Evolutionary conservation across 441 rosid genomes (phyloP).

Genomic region (Melastoma candidum): DNA sequence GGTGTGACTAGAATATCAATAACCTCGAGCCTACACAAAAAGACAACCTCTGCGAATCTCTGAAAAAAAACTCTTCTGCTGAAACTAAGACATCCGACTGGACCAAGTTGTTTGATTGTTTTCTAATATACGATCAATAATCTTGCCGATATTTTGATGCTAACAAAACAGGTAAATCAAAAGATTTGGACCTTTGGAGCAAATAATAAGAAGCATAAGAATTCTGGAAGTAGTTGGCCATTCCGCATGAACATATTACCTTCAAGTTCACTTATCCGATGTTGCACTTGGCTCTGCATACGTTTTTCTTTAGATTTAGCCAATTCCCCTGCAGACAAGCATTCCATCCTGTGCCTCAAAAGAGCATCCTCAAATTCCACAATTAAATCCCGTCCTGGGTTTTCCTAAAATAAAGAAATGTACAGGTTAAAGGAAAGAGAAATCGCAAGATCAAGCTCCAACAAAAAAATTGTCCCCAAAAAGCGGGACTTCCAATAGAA

Average conservation of each 20-base stretch:
- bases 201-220: too few relatives aligned
- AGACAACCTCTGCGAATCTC: too few relatives aligned
- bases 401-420: slow-evolving; percentile 29
- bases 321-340: slow-evolving; percentile 48
- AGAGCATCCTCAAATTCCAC: slow-evolving; percentile 72
- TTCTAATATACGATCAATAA: too few relatives aligned
- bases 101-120: too few relatives aligned
- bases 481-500: neutral
- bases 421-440: neutral
- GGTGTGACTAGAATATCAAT: too few relatives aligned
- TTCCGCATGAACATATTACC: slow-evolving; percentile 27
- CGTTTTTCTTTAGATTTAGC: slow-evolving; percentile 41
- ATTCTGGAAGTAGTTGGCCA: neutral
- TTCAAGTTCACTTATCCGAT: slow-evolving; percentile 78
- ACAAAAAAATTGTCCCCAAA: slow-evolving; percentile 7
- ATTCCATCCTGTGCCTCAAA: slow-evolving; percentile 43
- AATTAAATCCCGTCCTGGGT: slow-evolving; percentile 50
- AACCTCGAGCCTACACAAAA: too few relatives aligned
- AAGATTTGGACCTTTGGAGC: too few relatives aligned
- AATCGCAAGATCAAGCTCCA: slow-evolving; percentile 13
- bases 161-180: too few relatives aligned
- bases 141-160: too few relatives aligned
- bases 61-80: too few relatives aligned
- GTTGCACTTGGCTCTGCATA: slow-evolving; percentile 44
- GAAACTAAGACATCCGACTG: too few relatives aligned